Evolutionary conservation across 2,329 filamentous ascomycete species (phyloP), one percentile per base, ranked within the genome.

Genomic region (Grosmannia penicillata): DNA sequence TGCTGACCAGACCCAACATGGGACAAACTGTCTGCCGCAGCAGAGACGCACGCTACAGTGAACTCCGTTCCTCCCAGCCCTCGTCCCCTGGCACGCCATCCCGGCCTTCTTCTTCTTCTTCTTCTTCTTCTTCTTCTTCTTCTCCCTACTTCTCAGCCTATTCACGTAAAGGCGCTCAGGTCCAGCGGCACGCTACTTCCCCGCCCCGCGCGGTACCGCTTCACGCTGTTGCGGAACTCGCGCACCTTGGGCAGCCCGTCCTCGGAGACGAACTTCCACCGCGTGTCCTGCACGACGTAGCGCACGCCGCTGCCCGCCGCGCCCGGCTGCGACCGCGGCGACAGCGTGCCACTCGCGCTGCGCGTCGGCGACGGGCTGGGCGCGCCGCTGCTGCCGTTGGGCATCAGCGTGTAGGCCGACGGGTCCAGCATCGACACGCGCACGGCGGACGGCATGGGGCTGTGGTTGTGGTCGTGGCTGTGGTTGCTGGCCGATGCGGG

Each of bases 121-220:
- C n/a, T n/a, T n/a, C n/a, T n/a, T n/a, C n/a, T n/a, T n/a, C n/a
- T n/a, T 33, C 31, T 7, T 15, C 30, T 32, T 19, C 22, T n/a
- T 11, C 13, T 33, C 6, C 14, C 14, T 13, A 3, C 8, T 7
- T 26, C 15, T 29, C 27, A 9, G 17, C 1, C 22, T 34, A 11
- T 32, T 32, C 34, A 43, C 14, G 28, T 25, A 10, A 47, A 35
- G 24, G 38, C 65, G 47, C 66, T 74, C 53, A 98, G 59, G 63
- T 96, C 84, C 49, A 96, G 63, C 23, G 91, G 91, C 48, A 96
- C 87, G 63, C 83, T 95, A 61, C 86, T 95, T 24, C 86, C 89
- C 53, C 89, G 73, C 8, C 91, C 91, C 26, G 91, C 91, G 45
- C 89, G 70, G 58, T 96, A 98, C 54, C 75, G 76, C 55, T 81